Evolutionary conservation across 768 basidiomycete species (phyloP).

Genomic region (Tricholomella constricta): DNA sequence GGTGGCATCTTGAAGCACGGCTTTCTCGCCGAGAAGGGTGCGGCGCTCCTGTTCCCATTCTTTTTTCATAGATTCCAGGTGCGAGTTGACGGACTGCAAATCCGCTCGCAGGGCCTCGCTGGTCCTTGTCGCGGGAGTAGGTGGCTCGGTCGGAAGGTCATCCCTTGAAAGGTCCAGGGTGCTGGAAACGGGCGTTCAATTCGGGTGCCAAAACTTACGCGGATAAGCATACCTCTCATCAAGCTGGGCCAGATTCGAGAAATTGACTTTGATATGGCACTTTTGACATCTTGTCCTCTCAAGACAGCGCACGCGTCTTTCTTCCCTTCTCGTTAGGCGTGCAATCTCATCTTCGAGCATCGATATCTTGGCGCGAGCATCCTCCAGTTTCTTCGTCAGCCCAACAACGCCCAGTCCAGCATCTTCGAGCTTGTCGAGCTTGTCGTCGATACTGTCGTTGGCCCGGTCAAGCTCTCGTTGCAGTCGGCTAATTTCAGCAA

Average conservation of each 20-base stretch:
- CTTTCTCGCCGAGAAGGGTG: conserved; percentile 68
- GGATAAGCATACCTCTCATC: conserved; percentile 61
- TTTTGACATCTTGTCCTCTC: conserved; percentile 67
- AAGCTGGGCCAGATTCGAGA: conserved; percentile 40
- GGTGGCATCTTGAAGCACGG: conserved; percentile 69
- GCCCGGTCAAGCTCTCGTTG: conserved; percentile 77
- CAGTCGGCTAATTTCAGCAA: conserved; percentile 73
- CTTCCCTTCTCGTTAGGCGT: conserved; percentile 65
- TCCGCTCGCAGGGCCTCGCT: conserved; percentile 65
- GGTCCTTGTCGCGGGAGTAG: conserved; percentile 68
- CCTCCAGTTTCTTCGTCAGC: conserved; percentile 69
- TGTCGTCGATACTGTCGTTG: conserved; percentile 86
- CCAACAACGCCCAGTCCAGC: conserved; percentile 75
- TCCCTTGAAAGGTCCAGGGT: conserved; percentile 52
- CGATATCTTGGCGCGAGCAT: conserved; percentile 60
- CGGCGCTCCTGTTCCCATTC: conserved; percentile 72
- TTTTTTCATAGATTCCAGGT: conserved; percentile 64
- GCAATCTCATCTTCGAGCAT: conserved; percentile 69
- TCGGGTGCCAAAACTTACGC: neutral
- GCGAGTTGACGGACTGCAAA: conserved; percentile 59
- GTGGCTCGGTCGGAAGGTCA: conserved; percentile 55
- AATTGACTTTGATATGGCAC: conserved; percentile 64
- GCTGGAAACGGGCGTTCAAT: conserved; percentile 34
- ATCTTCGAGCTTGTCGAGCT: conserved; percentile 83
- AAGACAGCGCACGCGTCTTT: conserved; percentile 63